Base-by-base conservation (phyloP, 257 asterid genomes). In the Thymus quinquecostatus region DNA sequence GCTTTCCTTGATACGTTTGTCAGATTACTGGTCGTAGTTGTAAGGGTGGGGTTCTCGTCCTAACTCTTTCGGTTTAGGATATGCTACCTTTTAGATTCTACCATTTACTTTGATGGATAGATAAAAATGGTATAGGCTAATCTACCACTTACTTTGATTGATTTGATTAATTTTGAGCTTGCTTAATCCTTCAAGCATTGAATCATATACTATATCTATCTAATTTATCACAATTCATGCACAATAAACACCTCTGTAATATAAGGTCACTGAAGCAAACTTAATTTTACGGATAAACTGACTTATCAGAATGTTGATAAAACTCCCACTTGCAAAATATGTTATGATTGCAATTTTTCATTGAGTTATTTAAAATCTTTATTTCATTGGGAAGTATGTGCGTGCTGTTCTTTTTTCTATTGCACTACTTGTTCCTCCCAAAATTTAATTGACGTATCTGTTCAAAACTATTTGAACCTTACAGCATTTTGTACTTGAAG, bases 401-500 rank as follows among this genome's bases (percentile, higher is more conserved):
- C 21, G 21, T 21, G 21, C 21, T 33, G 59, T 58, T 1, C 4
- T 34, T 13, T 5, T 8, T 27, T 68, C 34, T 10, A 29, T 36
- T 0, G 0, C 41, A 10, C 38, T 10, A 6, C 13, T n/a, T 40
- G 32, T 38, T 53, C 64, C 54, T 21, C 28, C 43, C 32, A 43
- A 13, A 34, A 29, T 12, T 8, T 54, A 61, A 60, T 49, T 14
- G 40, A 53, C 8, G 9, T 63, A 13, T 40, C 51, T 50, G 45
- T 55, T 66, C 36, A 64, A 64, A 45, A 28, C 1, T 61, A 27
- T 59, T 72, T 45, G 43, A 41, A 63, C 47, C 49, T 65, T 56
- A 14, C 88, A 89, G 96, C 94, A 89, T 84, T 87, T 89, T 77
- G 94, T 89, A 32, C 80, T 87, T 3, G 91, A 85, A 68, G 96